Evolutionary conservation across 176 grass and related monocot species (phyloP), one percentile per base, ranked within the genome.

Genomic region (Triticum turgidum): DNA sequence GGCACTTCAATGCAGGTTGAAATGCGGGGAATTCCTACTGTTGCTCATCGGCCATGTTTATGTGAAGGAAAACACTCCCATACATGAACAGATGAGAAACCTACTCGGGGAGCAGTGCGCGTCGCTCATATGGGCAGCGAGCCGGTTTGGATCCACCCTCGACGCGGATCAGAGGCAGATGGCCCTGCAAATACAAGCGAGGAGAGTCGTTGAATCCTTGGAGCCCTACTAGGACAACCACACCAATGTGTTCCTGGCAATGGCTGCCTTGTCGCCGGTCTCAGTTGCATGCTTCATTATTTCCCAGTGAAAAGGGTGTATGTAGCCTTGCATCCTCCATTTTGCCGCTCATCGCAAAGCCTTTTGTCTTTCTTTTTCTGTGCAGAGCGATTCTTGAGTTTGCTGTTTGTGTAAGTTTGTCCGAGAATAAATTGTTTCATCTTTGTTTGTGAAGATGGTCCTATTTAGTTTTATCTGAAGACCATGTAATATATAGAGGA

Each of bases 21-120:
- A 99, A 94, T 96, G 97, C 2, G 92, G 94, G 39, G 97, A 99
- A 77, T 99, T 99, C 38, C 71, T 99, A 10, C 72, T 99, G 80
- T 76, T 99, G 78, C 89, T 99, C 72, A 94, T 99, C 34, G 97
- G 94, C 1, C 90, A 96, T 88, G 92, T 99, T 70, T 92, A 92
- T 80, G 86, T 73, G 77, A 96, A 70, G 41, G 97, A 99, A 86
- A 99, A 86, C 72, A 91, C 97, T 78, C 97, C 94, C 65, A 90
- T 99, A 89, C 86, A 91, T 22, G 94, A 99, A 63, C 94, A 96
- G 69, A 91, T 96, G 81, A 87, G 82, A 71, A 82, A 72, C 78
- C 80, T 89, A 32, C 91, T 99, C 44, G 92, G 93, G 13, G 97
- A 96, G 90, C 91, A 94, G 80, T 99, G 97, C 0, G 94, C 97